A percentile compares a stretch with the other conserved stretches of the same genome.
Evolutionary conservation across 306 rosid species (phyloP).

Genomic region (Gastrolobium bilobum): DNA sequence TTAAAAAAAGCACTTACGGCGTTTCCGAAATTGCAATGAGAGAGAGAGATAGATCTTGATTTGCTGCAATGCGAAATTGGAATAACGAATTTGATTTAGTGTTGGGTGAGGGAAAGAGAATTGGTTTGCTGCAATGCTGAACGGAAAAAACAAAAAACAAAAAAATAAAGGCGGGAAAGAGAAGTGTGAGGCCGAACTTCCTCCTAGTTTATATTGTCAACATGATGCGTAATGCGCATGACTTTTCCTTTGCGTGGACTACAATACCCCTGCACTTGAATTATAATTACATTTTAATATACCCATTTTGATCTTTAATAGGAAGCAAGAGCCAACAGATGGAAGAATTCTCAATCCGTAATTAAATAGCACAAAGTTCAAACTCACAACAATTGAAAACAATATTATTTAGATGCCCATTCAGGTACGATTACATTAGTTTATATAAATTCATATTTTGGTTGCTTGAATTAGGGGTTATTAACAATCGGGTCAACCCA

Average conservation of each 20-base stretch:
- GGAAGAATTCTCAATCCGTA: neutral
- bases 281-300: neutral
- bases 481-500: too few species aligned
- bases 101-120: neutral
- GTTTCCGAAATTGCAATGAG: conserved; percentile 14
- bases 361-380: neutral
- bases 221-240: conserved; percentile 40
- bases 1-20: conserved; percentile 24
- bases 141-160: neutral
- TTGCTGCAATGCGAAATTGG: neutral
- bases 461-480: too few species aligned
- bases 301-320: neutral
- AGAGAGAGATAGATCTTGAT: neutral
- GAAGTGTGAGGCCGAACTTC: neutral
- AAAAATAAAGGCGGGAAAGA: conserved; percentile 59
- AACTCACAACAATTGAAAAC: neutral
- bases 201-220: neutral
- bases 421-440: neutral
- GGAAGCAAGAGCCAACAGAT: neutral
- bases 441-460: too few species aligned
- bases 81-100: conserved; percentile 22
- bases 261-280: conserved; percentile 29
- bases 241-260: conserved; percentile 22
- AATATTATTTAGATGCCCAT: neutral
- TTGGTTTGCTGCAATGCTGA: conserved; percentile 8